Evolutionary conservation across 2,329 filamentous ascomycete species (phyloP).

Genomic region (Grosmannia clavigera): DNA sequence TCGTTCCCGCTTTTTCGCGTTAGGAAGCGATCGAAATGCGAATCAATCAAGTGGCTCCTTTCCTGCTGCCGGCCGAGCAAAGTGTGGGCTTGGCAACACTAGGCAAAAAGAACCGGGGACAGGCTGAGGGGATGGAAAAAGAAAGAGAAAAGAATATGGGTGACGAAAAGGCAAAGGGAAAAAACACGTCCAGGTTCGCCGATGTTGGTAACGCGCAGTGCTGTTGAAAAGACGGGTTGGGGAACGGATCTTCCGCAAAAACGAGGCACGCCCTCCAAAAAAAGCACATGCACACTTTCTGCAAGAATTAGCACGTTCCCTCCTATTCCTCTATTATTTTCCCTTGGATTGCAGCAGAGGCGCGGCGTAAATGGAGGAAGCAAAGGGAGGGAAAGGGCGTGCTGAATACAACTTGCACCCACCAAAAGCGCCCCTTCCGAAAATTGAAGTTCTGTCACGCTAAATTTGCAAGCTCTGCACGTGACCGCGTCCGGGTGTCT

Average conservation of each 20-base stretch:
- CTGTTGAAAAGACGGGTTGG: not conserved
- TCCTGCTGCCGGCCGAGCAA: not conserved
- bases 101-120: not conserved
- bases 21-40: not conserved
- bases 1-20: constrained; percentile 5
- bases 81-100: constrained; percentile 1
- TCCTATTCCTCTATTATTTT: not conserved
- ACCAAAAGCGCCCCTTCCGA: not conserved
- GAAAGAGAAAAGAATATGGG: not conserved
- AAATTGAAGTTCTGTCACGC: not conserved
- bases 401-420: not conserved
- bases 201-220: not conserved
- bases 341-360: not conserved
- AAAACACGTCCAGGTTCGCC: constrained; percentile 3
- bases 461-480: not conserved
- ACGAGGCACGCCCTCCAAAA: not conserved
- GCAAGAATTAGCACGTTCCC: not conserved
- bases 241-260: not conserved
- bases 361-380: not conserved
- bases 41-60: constrained; percentile 1
- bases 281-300: not conserved
- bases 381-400: constrained; percentile 2
- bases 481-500: not conserved
- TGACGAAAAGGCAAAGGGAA: not conserved
- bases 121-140: not conserved